These are phyloP conservation scores for Euphorbia lathyris DNA, from an alignment of 345 rosid genomes.

Conservation along the genomic window DNA sequence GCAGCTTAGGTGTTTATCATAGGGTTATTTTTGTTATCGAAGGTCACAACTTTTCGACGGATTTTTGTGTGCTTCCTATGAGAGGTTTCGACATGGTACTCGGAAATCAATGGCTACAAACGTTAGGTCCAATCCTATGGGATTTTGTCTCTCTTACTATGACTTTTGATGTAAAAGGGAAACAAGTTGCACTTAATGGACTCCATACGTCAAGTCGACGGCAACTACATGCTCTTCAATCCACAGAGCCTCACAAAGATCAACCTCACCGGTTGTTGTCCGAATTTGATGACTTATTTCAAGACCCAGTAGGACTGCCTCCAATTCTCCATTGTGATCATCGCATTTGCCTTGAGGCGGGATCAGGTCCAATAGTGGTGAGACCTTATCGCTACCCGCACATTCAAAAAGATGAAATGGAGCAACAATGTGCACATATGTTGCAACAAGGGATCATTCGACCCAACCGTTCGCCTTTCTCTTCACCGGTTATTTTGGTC, in stretches of 20 bases:
- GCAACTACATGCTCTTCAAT: too few relatives aligned
- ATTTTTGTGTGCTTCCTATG: background rate
- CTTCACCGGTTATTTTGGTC: background rate
- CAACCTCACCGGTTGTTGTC: background rate
- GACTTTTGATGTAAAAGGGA: background rate
- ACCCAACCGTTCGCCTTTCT: background rate
- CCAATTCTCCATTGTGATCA: background rate
- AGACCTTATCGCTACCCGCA: constrained; percentile 5
- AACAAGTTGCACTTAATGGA: background rate
- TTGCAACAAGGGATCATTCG: background rate
- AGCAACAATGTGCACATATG: background rate
- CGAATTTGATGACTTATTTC: background rate
- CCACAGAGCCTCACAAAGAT: background rate
- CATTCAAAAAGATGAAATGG: background rate
- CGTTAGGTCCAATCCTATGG: constrained; percentile 1
- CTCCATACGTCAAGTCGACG: background rate
- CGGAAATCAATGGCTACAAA: background rate
- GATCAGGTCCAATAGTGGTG: background rate
- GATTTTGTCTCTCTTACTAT: background rate
- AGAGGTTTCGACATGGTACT: background rate
- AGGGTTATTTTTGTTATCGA: background rate
- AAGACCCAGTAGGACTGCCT: background rate
- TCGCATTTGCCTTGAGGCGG: background rate
- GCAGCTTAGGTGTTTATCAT: background rate
- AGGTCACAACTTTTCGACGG: too few relatives aligned